Evolutionary conservation across 2,329 filamentous ascomycete species (phyloP).

Genomic region (Ascochyta rabiei): DNA sequence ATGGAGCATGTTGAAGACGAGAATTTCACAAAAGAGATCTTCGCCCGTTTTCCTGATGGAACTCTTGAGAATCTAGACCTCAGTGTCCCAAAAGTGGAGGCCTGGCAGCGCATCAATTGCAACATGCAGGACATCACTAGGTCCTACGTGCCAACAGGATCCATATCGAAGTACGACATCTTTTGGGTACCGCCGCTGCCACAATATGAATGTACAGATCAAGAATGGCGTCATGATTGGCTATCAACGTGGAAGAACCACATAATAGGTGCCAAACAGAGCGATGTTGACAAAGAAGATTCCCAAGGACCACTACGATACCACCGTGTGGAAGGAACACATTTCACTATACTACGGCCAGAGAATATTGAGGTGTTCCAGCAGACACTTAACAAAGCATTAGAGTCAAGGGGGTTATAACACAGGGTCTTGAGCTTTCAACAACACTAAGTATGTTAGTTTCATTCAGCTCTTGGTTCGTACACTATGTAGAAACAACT

Average conservation of each 20-base stretch:
- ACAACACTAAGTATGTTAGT: too few species aligned
- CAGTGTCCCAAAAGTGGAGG: slow-evolving; percentile 4
- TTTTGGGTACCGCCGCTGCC: slow-evolving; percentile 15
- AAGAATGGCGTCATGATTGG: slow-evolving; percentile 12
- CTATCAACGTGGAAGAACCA: slow-evolving; percentile 12
- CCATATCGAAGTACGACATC: slow-evolving; percentile 12
- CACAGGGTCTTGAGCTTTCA: too few species aligned
- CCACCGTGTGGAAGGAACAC: slow-evolving; percentile 10
- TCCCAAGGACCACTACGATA: slow-evolving; percentile 4
- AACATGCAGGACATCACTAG: slow-evolving; percentile 13
- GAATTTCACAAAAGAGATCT: slow-evolving; percentile 5
- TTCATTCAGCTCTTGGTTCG: too few species aligned
- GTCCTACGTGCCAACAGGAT: not conserved
- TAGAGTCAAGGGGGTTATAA: not conserved
- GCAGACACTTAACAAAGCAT: slow-evolving; percentile 3
- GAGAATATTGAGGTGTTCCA: slow-evolving; percentile 14
- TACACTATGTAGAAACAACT: too few species aligned
- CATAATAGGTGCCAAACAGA: not conserved
- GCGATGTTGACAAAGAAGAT: slow-evolving; percentile 3
- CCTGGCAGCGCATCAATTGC: slow-evolving; percentile 14
- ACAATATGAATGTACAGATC: slow-evolving; percentile 7
- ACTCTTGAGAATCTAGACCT: slow-evolving; percentile 14
- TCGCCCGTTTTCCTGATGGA: slow-evolving; percentile 12
- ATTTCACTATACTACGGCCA: slow-evolving; percentile 13
- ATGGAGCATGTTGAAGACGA: slow-evolving; percentile 5